Evolutionary conservation across 2,329 filamentous ascomycete genomes (phyloP).

Genomic region (Elsinoe fawcettii): DNA sequence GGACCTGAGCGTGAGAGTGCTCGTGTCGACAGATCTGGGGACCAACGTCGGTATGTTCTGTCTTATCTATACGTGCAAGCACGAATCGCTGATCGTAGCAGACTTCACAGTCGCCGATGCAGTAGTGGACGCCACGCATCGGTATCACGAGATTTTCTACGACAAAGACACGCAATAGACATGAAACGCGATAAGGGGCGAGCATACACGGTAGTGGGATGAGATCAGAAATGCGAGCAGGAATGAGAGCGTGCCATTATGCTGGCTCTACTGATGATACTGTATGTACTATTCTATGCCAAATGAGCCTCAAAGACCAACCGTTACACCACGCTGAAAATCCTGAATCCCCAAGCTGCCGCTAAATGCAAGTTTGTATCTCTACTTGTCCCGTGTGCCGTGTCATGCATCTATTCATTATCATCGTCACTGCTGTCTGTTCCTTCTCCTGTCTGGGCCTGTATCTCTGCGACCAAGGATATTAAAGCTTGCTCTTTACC

Average conservation of each 20-base stretch:
- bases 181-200: not conserved
- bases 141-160: constrained; percentile 74
- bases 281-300: constrained; percentile 14
- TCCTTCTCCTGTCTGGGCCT: not conserved
- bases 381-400: not conserved
- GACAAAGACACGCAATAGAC: constrained; percentile 32
- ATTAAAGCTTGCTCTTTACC: constrained; percentile 70
- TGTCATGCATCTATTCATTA: constrained; percentile 2
- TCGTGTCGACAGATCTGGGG: constrained; percentile 63
- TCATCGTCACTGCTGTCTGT: not conserved
- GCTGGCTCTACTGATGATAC: constrained; percentile 4
- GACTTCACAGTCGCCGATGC: constrained; percentile 69
- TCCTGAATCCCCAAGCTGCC: not conserved
- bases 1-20: constrained; percentile 63
- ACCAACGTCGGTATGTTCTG: constrained; percentile 55
- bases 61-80: not conserved
- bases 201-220: not conserved
- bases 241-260: not conserved
- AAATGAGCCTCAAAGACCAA: not conserved
- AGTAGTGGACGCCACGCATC: constrained; percentile 80
- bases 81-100: constrained; percentile 31
- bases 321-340: constrained; percentile 5
- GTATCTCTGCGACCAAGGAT: not conserved
- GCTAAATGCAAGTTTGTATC: not conserved
- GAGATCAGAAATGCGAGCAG: not conserved